A percentile compares a stretch with the other conserved stretches of the same genome.
phyloP scores from a whole-genome alignment of 306 rosid species.

The Cucurbita moschata region DNA sequence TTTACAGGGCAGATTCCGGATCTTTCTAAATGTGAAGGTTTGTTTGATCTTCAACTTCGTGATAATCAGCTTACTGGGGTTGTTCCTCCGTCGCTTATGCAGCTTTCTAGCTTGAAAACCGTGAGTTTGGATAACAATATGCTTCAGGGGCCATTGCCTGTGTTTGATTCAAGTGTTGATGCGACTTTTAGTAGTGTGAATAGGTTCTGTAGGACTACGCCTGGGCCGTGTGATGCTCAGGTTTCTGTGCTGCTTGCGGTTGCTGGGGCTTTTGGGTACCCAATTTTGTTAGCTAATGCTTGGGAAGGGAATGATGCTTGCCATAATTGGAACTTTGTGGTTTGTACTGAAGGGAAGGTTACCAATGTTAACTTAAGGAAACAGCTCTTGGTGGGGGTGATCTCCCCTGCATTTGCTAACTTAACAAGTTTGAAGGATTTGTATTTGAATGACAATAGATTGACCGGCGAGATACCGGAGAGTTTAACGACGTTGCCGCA shows the following conservation, averaged over 20 bases:
- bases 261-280: slow-evolving; percentile 37
- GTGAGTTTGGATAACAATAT: slow-evolving; percentile 42
- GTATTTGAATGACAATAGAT: slow-evolving; percentile 25
- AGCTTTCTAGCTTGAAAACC: slow-evolving; percentile 21
- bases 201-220: slow-evolving; percentile 23
- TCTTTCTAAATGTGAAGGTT: slow-evolving; percentile 23
- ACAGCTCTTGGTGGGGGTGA: slow-evolving; percentile 31
- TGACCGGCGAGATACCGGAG: slow-evolving; percentile 43
- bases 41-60: slow-evolving; percentile 65
- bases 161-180: slow-evolving; percentile 21
- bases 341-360: slow-evolving; percentile 28
- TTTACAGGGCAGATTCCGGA: slow-evolving; percentile 61
- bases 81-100: slow-evolving; percentile 34
- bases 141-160: slow-evolving; percentile 54
- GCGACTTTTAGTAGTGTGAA: slow-evolving; percentile 26
- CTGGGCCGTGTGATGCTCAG: slow-evolving; percentile 38
- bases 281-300: slow-evolving; percentile 17
- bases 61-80: slow-evolving; percentile 50
- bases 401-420: slow-evolving; percentile 53
- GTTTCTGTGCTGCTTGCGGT: slow-evolving; percentile 37
- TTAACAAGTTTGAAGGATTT: slow-evolving; percentile 35
- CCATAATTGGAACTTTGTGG: slow-evolving; percentile 18
- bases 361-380: slow-evolving; percentile 24
- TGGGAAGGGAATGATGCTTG: slow-evolving; percentile 49
- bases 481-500: slow-evolving; percentile 25